phyloP scores from a whole-genome alignment of 2,329 filamentous ascomycete genomes.

The Kalmusia sp. region DNA sequence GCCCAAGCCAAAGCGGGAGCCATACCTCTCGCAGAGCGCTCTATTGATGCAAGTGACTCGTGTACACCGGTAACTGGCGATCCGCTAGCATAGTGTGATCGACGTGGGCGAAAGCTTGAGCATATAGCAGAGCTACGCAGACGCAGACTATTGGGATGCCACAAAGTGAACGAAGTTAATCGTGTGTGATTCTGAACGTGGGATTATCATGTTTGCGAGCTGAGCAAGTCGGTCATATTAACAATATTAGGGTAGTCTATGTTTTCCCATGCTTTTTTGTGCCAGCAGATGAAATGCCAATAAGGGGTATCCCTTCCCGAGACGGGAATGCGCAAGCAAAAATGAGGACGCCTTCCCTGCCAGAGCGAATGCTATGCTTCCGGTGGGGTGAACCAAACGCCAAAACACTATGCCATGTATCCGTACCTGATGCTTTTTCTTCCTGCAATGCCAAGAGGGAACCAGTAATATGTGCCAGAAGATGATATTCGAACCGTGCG shows the following conservation, averaged over 20 bases:
- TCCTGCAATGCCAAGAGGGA: constrained; percentile 1
- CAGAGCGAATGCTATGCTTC: background rate
- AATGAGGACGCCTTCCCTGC: background rate
- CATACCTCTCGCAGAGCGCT: no score
- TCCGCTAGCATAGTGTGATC: no score
- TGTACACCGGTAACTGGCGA: no score
- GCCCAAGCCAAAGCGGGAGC: no score
- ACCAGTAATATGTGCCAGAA: background rate
- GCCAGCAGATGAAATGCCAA: background rate
- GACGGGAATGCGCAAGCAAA: no score
- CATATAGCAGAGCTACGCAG: no score
- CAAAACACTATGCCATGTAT: constrained; percentile 4
- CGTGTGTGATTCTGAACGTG: no score
- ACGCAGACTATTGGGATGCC: no score
- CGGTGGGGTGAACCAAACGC: background rate
- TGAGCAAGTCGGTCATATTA: background rate
- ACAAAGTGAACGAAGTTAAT: no score
- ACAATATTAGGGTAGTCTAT: background rate
- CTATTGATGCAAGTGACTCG: no score
- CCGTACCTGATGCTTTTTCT: background rate
- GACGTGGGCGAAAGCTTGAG: no score
- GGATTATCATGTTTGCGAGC: background rate
- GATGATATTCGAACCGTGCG: background rate
- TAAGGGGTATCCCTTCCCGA: constrained; percentile 6
- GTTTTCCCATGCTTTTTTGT: background rate